Conservation (phyloP, 75 land plant species). For the Pinus taeda region DNA sequence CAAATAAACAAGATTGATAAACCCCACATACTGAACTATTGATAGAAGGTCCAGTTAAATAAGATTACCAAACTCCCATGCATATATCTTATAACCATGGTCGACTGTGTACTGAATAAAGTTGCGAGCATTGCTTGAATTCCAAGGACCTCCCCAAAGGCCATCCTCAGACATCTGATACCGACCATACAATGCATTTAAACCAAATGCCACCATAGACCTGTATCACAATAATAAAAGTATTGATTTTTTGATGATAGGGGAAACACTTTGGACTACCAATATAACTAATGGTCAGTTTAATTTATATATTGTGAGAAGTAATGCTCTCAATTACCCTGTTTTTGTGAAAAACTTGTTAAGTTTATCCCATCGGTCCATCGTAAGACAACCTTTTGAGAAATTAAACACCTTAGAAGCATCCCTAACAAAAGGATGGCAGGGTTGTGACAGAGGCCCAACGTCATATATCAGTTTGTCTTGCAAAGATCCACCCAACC, state of each 20-base stretch:
- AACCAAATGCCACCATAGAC: slow-evolving; percentile 33
- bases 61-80: slow-evolving; percentile 89
- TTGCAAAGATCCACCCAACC: slow-evolving; percentile 86
- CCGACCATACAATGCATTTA: slow-evolving; percentile 45
- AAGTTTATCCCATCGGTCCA: slow-evolving; percentile 82
- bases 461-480: slow-evolving; percentile 78
- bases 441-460: slow-evolving; percentile 34
- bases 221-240: slow-evolving; percentile 17
- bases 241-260: no score
- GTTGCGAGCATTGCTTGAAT: slow-evolving; percentile 37
- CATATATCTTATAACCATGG: slow-evolving; percentile 52
- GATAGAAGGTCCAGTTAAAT: no score
- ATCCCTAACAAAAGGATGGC: slow-evolving; percentile 44
- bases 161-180: slow-evolving; percentile 6
- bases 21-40: not conserved
- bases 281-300: no score
- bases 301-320: no score
- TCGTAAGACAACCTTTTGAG: slow-evolving; percentile 78
- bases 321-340: slow-evolving; percentile 35
- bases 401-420: slow-evolving; percentile 75
- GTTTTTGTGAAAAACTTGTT: slow-evolving; percentile 59
- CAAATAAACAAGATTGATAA: not conserved
- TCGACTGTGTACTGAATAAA: slow-evolving; percentile 37
- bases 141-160: slow-evolving; percentile 24
- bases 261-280: no score